phyloP scores from a whole-genome alignment of 139 green algal genomes.

The Klebsormidium nitens region DNA sequence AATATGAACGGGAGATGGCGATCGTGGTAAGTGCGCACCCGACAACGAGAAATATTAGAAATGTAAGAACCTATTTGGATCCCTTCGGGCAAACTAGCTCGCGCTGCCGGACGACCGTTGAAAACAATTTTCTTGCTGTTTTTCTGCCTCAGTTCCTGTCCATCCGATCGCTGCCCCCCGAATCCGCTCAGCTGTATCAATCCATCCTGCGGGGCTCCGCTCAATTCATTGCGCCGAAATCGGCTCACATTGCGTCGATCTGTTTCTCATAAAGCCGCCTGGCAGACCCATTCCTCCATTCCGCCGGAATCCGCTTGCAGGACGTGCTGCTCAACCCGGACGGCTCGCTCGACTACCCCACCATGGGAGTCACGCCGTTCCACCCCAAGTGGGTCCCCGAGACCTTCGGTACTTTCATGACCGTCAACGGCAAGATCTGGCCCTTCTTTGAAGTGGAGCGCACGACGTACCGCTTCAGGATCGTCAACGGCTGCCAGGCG shows the following conservation, averaged over 20 bases:
- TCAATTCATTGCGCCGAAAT: too few species aligned
- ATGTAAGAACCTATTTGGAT: neutral
- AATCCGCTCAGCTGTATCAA: too few species aligned
- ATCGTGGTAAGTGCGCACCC: neutral
- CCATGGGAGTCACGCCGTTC: conserved; percentile 5
- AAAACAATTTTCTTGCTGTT: too few species aligned
- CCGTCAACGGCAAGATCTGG: conserved; percentile 24
- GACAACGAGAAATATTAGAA: conserved; percentile 10
- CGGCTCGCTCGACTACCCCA: conserved; percentile 8
- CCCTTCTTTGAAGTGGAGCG: conserved; percentile 20
- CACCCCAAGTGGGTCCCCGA: conserved; percentile 30
- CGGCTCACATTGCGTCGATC: neutral
- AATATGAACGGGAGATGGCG: neutral
- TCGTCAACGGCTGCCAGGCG: conserved; percentile 23
- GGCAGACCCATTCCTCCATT: neutral
- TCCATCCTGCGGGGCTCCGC: too few species aligned
- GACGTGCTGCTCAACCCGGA: too few species aligned
- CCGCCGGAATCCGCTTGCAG: neutral
- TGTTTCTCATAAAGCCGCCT: neutral
- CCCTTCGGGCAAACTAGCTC: neutral
- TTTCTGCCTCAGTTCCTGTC: too few species aligned
- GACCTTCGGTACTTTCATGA: conserved; percentile 19
- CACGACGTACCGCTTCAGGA: conserved; percentile 24
- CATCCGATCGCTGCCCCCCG: too few species aligned
- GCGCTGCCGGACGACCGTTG: neutral